Evolutionary conservation across 2,329 filamentous ascomycete species (phyloP), one percentile per base, ranked within the genome.

Genomic region (Calonectria pseudoreteaudii): DNA sequence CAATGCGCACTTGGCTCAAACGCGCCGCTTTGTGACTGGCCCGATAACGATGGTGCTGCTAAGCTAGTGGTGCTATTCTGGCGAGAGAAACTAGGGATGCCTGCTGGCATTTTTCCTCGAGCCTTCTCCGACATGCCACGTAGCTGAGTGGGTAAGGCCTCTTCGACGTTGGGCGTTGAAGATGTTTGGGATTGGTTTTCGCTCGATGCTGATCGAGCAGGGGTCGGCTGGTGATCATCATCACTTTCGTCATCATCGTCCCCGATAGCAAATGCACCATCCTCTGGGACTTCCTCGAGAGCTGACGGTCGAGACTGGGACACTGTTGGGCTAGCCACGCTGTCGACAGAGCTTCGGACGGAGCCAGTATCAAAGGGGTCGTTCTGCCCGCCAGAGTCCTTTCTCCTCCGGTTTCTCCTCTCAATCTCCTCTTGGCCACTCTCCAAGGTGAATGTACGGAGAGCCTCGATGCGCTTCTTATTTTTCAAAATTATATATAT

Each of bases 61-160:
- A 98, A 88, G 80, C 95, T 98, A 1, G 94, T 94, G 34, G 93
- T 94, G 83, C 95, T 97, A 81, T 97, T 98, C 81, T 98, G 95
- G 23, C 96, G 90, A 0, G 96, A 98, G 83, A 98, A 98, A 2
- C 91, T 91, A n/a, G 91, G 90, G 65, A 93, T 89, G 1, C 94
- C 94, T 16, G 94, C 95, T 34, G 96, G 97, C 92, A 98, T 95
- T 85, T 99, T 99, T 10, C 97, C 97, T 65, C 97, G 90, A 20
- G 97, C 97, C 84, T 98, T 99, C 84, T 98, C 97, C 26, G 96
- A 98, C 94, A 98, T 98, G 69, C 95, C 95, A 71, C 95, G 91
- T 36, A 98, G 84, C 82, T 98, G 96, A 26, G 92, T 89, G 18
- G 95, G 95, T 13, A 98, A 91, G 5, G 94, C 93, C 74, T 97